Evolutionary conservation across 2,329 filamentous ascomycete species (phyloP), one percentile per base, ranked within the genome.

Genomic region (Colletotrichum lindemuthianum): DNA sequence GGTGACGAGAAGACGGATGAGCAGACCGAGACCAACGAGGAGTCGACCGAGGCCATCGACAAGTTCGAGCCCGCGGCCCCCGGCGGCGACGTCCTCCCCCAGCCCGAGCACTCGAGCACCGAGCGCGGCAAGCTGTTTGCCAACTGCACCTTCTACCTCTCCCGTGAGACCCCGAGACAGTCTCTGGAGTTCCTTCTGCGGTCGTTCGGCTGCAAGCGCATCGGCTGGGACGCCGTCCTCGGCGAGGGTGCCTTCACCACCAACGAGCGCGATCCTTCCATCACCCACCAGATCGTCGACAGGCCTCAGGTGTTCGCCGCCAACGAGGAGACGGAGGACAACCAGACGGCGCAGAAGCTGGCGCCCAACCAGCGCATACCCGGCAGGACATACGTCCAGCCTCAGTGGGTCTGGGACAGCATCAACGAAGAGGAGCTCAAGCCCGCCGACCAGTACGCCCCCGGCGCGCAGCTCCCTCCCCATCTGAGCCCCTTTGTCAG

Each of bases 401-500:
- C 96, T 16, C 96, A 99, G 76, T 99, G 96, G 95, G 89, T 99
- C 4, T 99, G 96, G 96, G 96, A 99, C 74, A 95, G 92, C 72
- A 82, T 97, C 76, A 99, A 99, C 76, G 92, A 96, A 49, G 92
- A 93, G 67, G 93, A 95, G 77, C 82, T 99, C 60, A 89, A 97
- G 76, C 86, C 91, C 69, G 88, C 94, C 37, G 93, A 97, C 74
- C 79, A 94, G 40, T 99, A 99, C 73, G 92, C 90, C 0, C 96
- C 96, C 2, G 96, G 96, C 15, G 91, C 94, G 15, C 90, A 92
- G 70, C 84, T 99, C 37, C 96, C 96, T 24, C 96, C 96, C 11
- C 96, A 99, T 84, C 79, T 99, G 71, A 98, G 94, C 77, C 96
- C 96, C 33, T 99, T 97, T 85, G 93, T 98, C 68, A 95, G 94